Percentiles rank a stretch among this genome's conserved stretches.
These are phyloP conservation scores for Boletus reticulatus DNA, from an alignment of 768 basidiomycete genomes.

Conservation along the genomic window DNA sequence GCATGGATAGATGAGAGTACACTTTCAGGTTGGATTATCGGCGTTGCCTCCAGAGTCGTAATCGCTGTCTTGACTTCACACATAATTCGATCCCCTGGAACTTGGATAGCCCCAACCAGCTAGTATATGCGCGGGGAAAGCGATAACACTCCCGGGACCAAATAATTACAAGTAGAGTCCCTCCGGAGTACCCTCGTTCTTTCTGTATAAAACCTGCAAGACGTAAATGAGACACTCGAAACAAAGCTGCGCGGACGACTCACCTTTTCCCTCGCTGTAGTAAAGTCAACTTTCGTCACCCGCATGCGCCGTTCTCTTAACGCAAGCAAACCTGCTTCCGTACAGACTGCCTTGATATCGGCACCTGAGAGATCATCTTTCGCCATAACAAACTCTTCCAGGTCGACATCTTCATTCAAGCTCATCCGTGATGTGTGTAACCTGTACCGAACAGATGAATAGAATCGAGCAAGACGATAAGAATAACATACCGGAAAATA, in stretches of 20 bases:
- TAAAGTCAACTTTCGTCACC: constrained; percentile 90
- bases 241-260: constrained; percentile 9
- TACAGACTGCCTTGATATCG: constrained; percentile 99
- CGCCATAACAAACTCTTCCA: constrained; percentile 93
- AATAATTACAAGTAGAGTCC: constrained; percentile 70
- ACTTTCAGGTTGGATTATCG: too few relatives aligned
- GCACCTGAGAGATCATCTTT: constrained; percentile 97
- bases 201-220: constrained; percentile 79
- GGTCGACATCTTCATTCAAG: constrained; percentile 79
- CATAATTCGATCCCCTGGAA: too few relatives aligned
- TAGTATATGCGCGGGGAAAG: not conserved
- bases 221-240: constrained; percentile 9
- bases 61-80: too few relatives aligned
- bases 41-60: too few relatives aligned
- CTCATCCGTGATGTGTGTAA: constrained; percentile 96
- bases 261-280: constrained; percentile 91
- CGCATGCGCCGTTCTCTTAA: constrained; percentile 93
- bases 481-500: constrained; percentile 76
- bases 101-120: not conserved
- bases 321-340: constrained; percentile 95
- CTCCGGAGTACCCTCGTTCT: constrained; percentile 96
- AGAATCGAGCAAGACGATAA: not conserved
- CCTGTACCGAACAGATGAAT: constrained; percentile 35
- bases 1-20: too few relatives aligned
- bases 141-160: not conserved